Percentiles rank a stretch among this genome's conserved stretches.
Conservation (phyloP, 192 early-diverging fungal species). For the Backusella sp. region DNA sequence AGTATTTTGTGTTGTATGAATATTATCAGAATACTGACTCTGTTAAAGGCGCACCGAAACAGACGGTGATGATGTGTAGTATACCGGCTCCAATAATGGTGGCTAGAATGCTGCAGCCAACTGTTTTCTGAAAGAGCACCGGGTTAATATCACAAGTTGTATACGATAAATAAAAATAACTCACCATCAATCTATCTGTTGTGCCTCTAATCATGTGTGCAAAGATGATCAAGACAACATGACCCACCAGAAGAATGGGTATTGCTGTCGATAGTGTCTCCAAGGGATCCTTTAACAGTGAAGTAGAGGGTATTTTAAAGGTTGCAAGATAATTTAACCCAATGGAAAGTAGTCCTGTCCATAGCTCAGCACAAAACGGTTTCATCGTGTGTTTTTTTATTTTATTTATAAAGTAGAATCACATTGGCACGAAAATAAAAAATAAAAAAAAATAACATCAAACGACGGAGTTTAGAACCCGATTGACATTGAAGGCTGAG, state of each 20-base stretch:
- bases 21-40: slow-evolving; percentile 19
- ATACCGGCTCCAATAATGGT: slow-evolving; percentile 18
- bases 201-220: slow-evolving; percentile 12
- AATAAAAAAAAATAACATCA: background rate
- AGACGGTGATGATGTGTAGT: slow-evolving; percentile 28
- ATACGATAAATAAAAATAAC: background rate
- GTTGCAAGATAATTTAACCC: slow-evolving; percentile 13
- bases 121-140: background rate
- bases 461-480: background rate
- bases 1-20: background rate
- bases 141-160: background rate
- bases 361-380: background rate
- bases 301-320: slow-evolving; percentile 18
- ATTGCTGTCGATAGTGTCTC: slow-evolving; percentile 18
- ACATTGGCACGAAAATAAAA: background rate
- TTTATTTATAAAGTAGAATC: too few species aligned
- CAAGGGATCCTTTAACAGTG: slow-evolving; percentile 25
- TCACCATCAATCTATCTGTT: background rate
- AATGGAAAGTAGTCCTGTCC: slow-evolving; percentile 2
- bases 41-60: slow-evolving; percentile 36
- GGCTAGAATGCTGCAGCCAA: slow-evolving; percentile 5
- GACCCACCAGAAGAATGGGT: slow-evolving; percentile 13
- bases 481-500: too few species aligned
- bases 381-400: background rate
- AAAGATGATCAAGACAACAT: slow-evolving; percentile 9